Evolutionary conservation across 2,329 filamentous ascomycete genomes (phyloP), one percentile per base, ranked within the genome.

Genomic region (Aureobasidium zeae): DNA sequence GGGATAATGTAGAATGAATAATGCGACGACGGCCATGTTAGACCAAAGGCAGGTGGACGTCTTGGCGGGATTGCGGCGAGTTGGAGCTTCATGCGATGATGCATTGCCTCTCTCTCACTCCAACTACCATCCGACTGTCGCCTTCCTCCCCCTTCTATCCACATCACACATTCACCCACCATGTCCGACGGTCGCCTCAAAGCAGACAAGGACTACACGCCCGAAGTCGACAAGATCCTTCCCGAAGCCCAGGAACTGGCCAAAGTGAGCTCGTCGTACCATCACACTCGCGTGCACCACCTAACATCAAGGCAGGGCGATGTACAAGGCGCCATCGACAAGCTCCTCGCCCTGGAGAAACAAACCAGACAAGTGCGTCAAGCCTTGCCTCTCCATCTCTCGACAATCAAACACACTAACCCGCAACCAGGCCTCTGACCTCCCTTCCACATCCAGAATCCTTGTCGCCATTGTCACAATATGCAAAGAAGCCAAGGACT

Each of bases 201-300:
- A 77, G 86, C 89, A 60, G 91, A 98, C 74, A 95, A 94, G 82
- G 91, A 98, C 79, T 95, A 85, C 77, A 83, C 85, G 61, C 94
- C 94, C 71, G 88, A 96, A 68, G 86, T 86, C 59, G 88, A 96
- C 73, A 79, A 83, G 69, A 78, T 86, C 67, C 80, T 98, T 55
- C 84, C 86, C 37, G 87, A 95, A 68, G 86, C 87, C 48, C 80
- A 96, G 73, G 74, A 83, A 70, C 77, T 94, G 55, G 87, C 88
- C 55, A 81, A 88, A 75, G 88, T 91, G 67, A 62, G 26, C 20
- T 16, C 24, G 17, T 44, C 39, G 39, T 35, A 24, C 35, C 22
- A 24, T 33, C 39, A n/a, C 5, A 19, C n/a, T n/a, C n/a, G n/a
- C n/a, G n/a, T n/a, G 8, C 13, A 35, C 13, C n/a, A 5, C 2